These are phyloP conservation scores for Coemansia sp. DNA, from an alignment of 192 early-diverging fungal species.

Conservation along the genomic window DNA sequence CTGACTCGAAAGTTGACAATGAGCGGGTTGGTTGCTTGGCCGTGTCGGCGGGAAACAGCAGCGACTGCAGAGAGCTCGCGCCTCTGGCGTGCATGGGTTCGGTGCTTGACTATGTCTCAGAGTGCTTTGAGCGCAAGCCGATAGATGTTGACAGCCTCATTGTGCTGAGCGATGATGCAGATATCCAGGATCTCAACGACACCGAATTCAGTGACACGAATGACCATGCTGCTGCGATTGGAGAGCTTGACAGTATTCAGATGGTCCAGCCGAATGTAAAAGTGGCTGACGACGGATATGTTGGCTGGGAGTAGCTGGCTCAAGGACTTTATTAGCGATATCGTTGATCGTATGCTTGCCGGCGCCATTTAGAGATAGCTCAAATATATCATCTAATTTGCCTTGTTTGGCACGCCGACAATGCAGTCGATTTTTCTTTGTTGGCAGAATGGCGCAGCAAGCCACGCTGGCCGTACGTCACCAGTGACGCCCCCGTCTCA, in stretches of 20 bases:
- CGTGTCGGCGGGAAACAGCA: constrained; percentile 24
- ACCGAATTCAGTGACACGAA: neutral
- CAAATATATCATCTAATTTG: too few species aligned
- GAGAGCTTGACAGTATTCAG: neutral
- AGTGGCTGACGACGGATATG: neutral
- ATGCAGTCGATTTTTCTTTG: too few species aligned
- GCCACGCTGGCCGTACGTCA: too few species aligned
- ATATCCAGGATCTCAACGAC: neutral
- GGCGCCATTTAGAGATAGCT: too few species aligned
- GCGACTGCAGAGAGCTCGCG: constrained; percentile 32
- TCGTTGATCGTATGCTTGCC: constrained; percentile 58
- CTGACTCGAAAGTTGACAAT: neutral
- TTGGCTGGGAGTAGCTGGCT: constrained; percentile 62
- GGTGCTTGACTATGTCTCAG: constrained; percentile 32
- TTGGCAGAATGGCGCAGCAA: too few species aligned
- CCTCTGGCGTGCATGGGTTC: constrained; percentile 25
- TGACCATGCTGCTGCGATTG: neutral
- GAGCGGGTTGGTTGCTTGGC: constrained; percentile 17
- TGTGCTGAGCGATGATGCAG: neutral
- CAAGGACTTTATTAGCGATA: constrained; percentile 74
- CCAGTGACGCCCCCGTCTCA: too few species aligned
- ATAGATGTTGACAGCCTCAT: neutral
- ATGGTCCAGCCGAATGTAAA: neutral
- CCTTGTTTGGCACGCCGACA: too few species aligned
- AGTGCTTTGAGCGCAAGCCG: constrained; percentile 22